Evolutionary conservation across 2,329 filamentous ascomycete species (phyloP).

Genomic region (Pyrenophora graminea): DNA sequence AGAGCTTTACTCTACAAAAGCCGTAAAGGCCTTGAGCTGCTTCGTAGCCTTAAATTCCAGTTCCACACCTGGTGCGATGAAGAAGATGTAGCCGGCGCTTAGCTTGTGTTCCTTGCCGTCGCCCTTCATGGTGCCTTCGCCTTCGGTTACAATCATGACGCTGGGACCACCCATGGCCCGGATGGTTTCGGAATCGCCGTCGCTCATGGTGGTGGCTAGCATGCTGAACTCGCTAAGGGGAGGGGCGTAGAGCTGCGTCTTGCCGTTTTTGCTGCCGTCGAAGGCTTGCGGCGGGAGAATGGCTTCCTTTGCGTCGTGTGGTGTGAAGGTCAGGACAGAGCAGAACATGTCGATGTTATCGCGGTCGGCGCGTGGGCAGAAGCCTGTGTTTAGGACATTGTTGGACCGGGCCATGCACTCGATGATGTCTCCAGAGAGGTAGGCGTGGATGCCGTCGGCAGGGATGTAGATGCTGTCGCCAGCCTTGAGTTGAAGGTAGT

Average conservation of each 20-base stretch:
- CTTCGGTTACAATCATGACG: conserved; percentile 65
- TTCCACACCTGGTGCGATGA: conserved; percentile 63
- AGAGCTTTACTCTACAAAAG: conserved; percentile 49
- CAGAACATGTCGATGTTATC: conserved; percentile 68
- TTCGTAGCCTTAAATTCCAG: conserved; percentile 52
- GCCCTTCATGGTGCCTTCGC: conserved; percentile 60
- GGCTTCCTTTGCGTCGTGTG: conserved; percentile 62
- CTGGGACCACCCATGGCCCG: conserved; percentile 62
- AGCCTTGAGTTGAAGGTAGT: conserved; percentile 67
- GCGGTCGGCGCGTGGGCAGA: conserved; percentile 69
- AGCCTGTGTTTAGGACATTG: conserved; percentile 75
- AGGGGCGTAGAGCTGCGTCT: conserved; percentile 66
- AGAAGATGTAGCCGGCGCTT: conserved; percentile 67
- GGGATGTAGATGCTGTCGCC: conserved; percentile 73
- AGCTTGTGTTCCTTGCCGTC: conserved; percentile 59
- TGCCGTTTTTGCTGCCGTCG: conserved; percentile 60
- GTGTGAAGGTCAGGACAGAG: conserved; percentile 65
- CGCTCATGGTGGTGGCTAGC: conserved; percentile 61
- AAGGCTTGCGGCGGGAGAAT: conserved; percentile 57
- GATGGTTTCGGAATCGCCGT: conserved; percentile 64
- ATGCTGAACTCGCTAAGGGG: conserved; percentile 75
- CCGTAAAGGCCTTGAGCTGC: conserved; percentile 55
- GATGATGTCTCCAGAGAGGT: conserved; percentile 73
- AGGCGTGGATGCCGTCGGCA: conserved; percentile 74
- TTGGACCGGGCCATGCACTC: conserved; percentile 79